Evolutionary conservation across 495 filamentous ascomycete species (phyloP), one percentile per base, ranked within the genome.

Genomic region (Tuber borchii): DNA sequence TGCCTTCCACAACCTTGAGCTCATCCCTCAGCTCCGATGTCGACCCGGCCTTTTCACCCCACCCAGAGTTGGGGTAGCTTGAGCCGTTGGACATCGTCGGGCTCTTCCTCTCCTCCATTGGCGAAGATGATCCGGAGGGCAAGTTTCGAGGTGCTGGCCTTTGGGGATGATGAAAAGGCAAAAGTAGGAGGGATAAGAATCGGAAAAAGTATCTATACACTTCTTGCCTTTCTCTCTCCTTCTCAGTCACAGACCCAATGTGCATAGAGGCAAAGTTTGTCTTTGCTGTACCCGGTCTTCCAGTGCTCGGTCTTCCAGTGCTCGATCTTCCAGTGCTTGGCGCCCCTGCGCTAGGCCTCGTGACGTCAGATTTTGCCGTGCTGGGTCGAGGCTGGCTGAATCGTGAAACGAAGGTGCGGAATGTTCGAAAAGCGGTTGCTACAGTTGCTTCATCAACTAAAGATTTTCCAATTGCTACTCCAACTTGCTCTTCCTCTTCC

Each of bases 281-380:
- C 17, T 65, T 65, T 26, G 56, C 56, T 34, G 56, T 65, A 12
- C 56, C 34, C 31, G 56, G 56, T 10, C 56, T 87, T 89, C 77
- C 56, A 19, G 56, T 65, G 5, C 56, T 34, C 31, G 56, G 56
- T 10, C 56, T 87, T 89, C 77, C 92, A 90, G 72, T 97, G 77
- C 83, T 97, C 93, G n/a, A n/a, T 10, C 56, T 87, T 89, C 77
- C 92, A 90, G 72, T 97, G 77, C 83, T 97, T 93, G 20, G 56
- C 16, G 16, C 34, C 86, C 86, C 70, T 89, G 85, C 76, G 19
- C 73, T 71, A 14, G 77, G 70, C 17, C 46, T 37, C 5, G 40
- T 71, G 12, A 70, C 31, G 0, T 74, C 73, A 31, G 78, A 75
- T 10, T 45, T 73, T 20, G 48, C 48, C 40, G 80, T 74, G 8